Evolutionary conservation across 306 rosid species (phyloP).

Genomic region (Mimosa pudica): DNA sequence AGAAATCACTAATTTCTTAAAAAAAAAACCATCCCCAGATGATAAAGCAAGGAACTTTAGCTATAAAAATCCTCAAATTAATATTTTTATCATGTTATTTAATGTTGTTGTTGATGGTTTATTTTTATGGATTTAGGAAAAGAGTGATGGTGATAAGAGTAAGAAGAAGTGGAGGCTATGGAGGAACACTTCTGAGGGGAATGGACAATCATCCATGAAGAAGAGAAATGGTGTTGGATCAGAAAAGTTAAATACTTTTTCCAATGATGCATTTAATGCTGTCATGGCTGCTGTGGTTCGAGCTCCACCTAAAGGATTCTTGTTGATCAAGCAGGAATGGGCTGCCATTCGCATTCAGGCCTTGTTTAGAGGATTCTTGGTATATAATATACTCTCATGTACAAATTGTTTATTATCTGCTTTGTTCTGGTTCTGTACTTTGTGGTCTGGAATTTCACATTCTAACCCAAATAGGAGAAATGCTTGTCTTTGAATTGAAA

Average conservation of each 20-base stretch:
- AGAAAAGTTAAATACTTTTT: constrained; percentile 36
- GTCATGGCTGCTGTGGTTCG: constrained; percentile 74
- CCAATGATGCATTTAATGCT: constrained; percentile 44
- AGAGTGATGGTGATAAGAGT: constrained; percentile 44
- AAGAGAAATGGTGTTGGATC: constrained; percentile 33
- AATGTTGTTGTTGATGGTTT: background rate
- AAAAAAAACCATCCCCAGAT: constrained; percentile 47
- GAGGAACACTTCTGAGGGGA: constrained; percentile 66
- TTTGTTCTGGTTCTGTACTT: background rate
- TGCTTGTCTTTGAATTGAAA: background rate
- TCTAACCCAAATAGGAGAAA: background rate
- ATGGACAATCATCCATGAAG: constrained; percentile 30
- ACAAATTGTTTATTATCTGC: background rate
- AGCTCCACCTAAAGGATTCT: constrained; percentile 72
- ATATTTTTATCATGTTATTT: too few species aligned
- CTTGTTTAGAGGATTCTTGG: constrained; percentile 79
- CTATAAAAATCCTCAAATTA: too few species aligned
- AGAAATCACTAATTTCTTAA: constrained; percentile 7
- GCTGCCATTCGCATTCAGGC: constrained; percentile 87
- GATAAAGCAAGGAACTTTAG: constrained; percentile 46
- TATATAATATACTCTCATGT: constrained; percentile 16
- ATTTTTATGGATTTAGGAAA: constrained; percentile 33
- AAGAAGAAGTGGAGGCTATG: constrained; percentile 93
- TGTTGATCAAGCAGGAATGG: constrained; percentile 66
- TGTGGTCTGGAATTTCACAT: background rate